These are phyloP conservation scores for Monosporozyma siamensis DNA, from an alignment of 805 yeast genomes.

Conservation along the genomic window DNA sequence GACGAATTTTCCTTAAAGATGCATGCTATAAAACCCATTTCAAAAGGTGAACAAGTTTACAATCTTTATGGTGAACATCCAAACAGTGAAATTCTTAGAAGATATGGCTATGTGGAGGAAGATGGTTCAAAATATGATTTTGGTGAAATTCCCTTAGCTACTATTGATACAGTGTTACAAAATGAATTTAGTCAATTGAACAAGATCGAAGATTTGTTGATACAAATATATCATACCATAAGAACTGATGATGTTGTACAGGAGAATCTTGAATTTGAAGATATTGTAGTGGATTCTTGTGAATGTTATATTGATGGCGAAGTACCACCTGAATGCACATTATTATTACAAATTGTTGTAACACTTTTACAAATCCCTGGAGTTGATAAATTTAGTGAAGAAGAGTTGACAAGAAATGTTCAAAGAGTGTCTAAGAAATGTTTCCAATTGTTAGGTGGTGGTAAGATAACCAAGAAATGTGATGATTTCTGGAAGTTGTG, in stretches of 20 bases:
- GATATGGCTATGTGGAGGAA: constrained; percentile 84
- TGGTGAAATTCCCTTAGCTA: constrained; percentile 55
- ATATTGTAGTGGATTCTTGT: constrained; percentile 45
- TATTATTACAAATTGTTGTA: constrained; percentile 44
- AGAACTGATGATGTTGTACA: constrained; percentile 25
- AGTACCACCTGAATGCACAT: constrained; percentile 46
- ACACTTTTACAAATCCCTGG: constrained; percentile 31
- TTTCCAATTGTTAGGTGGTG: constrained; percentile 48
- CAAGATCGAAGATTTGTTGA: constrained; percentile 24
- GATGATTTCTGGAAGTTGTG: constrained; percentile 22
- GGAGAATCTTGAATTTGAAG: constrained; percentile 31
- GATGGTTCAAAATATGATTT: constrained; percentile 68
- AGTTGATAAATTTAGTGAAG: constrained; percentile 10
- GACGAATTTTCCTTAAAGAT: constrained; percentile 48
- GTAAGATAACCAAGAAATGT: constrained; percentile 36
- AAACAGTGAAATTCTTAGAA: constrained; percentile 78
- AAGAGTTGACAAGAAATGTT: constrained; percentile 27
- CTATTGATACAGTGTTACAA: constrained; percentile 28
- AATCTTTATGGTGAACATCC: constrained; percentile 89
- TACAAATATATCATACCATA: constrained; percentile 29
- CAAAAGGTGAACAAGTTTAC: constrained; percentile 63
- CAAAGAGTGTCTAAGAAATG: constrained; percentile 50
- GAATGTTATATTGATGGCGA: constrained; percentile 55
- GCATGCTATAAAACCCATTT: constrained; percentile 55
- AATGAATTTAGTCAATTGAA: constrained; percentile 16